Evolutionary conservation across 352 stramenopile species (phyloP), one percentile per base, ranked within the genome.

Genomic region (Hyaloperonospora arabidopsidis): DNA sequence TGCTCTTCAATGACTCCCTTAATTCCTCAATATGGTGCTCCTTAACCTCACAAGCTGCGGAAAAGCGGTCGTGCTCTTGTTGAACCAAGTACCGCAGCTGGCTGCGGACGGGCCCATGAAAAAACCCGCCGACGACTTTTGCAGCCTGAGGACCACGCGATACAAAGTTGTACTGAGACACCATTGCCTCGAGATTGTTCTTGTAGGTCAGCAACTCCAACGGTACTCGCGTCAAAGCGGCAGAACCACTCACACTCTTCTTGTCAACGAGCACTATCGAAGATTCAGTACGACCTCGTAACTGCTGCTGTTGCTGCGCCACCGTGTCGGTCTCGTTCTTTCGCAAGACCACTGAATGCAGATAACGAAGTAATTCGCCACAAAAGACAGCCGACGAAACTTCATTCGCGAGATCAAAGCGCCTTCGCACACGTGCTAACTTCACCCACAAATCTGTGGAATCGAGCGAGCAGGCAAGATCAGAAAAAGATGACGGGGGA

Each of bases 141-240:
- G 72, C 59, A 23, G 67, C 60, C 14, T 79, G 65, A 29, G 76
- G 75, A 0, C 79, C 79, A 21, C 76, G 76, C 12, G 79, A 70
- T 13, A 89, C 60, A 34, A 89, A 89, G 45, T 85, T 74, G 60
- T 87, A 89, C 52, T 89, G 79, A 2, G 79, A 89, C 12, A 86
- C 62, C 71, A 89, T 79, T 10, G 79, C 79, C 40, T 89, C 79
- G 3, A 89, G 35, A 32, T 89, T 89, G 54, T 68, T 85, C 57
- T 87, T 86, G 66, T 89, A 89, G 5, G 79, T 85, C 36, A 89
- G 32, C 36, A 89, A 49, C 54, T 89, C 74, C 18, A 87, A 57
- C 8, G 79, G 79, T 15, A 89, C 65, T 28, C 61, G 61, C 15
- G 65, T 73, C 8, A 73, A 46, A 38, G 52, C 50, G 38, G 67